Base-by-base conservation (phyloP, 2,329 filamentous ascomycete species). In the Pestalotiopsis sp. region DNA sequence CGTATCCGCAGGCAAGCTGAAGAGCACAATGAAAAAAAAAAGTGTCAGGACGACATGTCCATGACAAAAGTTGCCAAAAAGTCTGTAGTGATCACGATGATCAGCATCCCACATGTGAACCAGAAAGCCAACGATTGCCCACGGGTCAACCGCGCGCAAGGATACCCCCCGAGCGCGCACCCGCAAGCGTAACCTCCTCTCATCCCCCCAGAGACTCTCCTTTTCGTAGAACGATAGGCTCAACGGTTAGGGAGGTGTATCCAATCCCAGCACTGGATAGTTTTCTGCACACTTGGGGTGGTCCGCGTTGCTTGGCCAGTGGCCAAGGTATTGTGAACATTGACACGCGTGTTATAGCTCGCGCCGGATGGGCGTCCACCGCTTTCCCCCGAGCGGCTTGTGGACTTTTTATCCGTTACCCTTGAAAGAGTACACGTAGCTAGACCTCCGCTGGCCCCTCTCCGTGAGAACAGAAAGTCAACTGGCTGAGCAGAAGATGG, bases 301-400 rank as follows among this genome's bases (percentile, higher is more conserved):
- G 59, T 62, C 59, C 59, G 17, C 59, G 59, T 62, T 62, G 31
- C 59, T 20, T 59, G 6, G 12, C 55, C 4, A 4, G 17, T 4
- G 55, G 17, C 20, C 20, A 59, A 25, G 23, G 23, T 27, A 7
- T 52, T 12, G 14, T 58, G 20, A 27, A 59, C 57, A 36, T 27
- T 59, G 57, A 39, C 36, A 62, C 59, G 31, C 59, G 59, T 62
- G 25, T 62, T 13, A 62, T 39, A 62, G 59, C 59, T 62, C 6
- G 59, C 59, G 59, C 59, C 31, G 59, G 36, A 39, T 62, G 7
- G 17, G 17, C 6, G 45, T 39, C 59, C 58, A 27, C 58, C 20
- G 25, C 58, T 13, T 52, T 52, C 36, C 59, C 45, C 59, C 59
- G 12, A 20, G 31, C 38, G 27, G 59, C 7, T 38, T 62, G 17